A percentile compares a stretch with the other conserved stretches of the same genome.
phyloP scores from a whole-genome alignment of 805 yeast species.

The Cyberlindnera subsufficiens region DNA sequence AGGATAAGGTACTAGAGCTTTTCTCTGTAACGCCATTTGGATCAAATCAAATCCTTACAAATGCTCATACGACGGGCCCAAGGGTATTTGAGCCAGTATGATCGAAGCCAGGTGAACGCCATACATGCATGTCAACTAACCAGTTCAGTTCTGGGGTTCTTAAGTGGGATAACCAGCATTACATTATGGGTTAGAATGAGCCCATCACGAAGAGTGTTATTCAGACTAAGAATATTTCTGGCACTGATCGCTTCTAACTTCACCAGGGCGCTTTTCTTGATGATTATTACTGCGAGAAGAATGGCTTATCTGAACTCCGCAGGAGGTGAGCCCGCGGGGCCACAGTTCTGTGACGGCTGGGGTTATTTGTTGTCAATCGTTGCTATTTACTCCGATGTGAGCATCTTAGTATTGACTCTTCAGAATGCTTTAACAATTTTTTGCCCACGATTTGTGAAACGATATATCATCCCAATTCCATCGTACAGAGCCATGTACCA shows the following conservation, averaged over 20 bases:
- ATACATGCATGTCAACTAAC: no score
- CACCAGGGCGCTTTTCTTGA: conserved; percentile 11
- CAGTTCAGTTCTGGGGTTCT: no score
- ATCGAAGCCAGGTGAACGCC: no score
- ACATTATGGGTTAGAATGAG: conserved; percentile 17
- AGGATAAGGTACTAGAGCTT: no score
- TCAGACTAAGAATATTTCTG: conserved; percentile 15
- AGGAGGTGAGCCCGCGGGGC: not conserved
- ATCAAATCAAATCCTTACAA: no score
- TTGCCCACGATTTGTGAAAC: conserved; percentile 5
- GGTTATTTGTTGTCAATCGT: conserved; percentile 12
- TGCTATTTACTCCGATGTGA: conserved; percentile 12
- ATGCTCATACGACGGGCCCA: no score
- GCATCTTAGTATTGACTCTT: conserved; percentile 12
- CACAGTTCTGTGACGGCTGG: conserved; percentile 15
- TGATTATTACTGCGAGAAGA: conserved; percentile 2
- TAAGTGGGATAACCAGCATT: not conserved
- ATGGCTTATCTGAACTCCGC: not conserved
- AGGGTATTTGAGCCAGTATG: no score
- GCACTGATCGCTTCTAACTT: conserved; percentile 13
- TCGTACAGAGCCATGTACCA: conserved; percentile 2
- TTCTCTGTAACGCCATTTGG: no score
- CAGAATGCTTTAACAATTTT: conserved; percentile 19
- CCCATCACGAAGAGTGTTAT: conserved; percentile 13
- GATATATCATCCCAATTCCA: conserved; percentile 6